phyloP scores from a whole-genome alignment of 2,329 filamentous ascomycete species.

The Hymenoscyphus repandus region DNA sequence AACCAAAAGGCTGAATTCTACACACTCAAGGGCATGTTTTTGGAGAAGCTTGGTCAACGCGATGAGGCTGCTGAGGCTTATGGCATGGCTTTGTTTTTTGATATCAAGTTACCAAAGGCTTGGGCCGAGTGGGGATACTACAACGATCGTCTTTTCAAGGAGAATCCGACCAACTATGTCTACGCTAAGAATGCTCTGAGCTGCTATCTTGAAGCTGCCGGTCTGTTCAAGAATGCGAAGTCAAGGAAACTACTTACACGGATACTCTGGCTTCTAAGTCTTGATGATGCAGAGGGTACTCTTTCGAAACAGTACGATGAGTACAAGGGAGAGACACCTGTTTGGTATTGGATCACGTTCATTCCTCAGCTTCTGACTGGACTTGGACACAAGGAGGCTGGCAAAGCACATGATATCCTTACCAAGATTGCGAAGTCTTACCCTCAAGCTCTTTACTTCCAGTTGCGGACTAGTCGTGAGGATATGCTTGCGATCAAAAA shows the following conservation, averaged over 20 bases:
- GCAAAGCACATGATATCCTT: conserved; percentile 78
- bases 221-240: conserved; percentile 95
- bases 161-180: conserved; percentile 74
- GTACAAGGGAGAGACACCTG: conserved; percentile 94
- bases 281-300: conserved; percentile 81
- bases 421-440: conserved; percentile 93
- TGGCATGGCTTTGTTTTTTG: conserved; percentile 91
- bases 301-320: conserved; percentile 86
- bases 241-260: conserved; percentile 88
- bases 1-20: conserved; percentile 99
- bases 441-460: conserved; percentile 93
- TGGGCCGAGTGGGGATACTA: conserved; percentile 99
- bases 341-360: conserved; percentile 99
- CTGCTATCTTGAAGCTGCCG: conserved; percentile 92
- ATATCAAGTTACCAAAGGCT: conserved; percentile 90
- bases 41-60: conserved; percentile 87
- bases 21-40: conserved; percentile 98
- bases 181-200: conserved; percentile 88
- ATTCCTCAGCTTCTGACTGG: conserved; percentile 94
- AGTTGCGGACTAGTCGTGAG: conserved; percentile 86
- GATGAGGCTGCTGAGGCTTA: conserved; percentile 91
- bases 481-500: conserved; percentile 93
- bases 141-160: conserved; percentile 94
- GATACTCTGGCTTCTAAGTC: conserved; percentile 90
- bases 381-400: conserved; percentile 84